These are phyloP conservation scores for Puccinia triticina DNA, from an alignment of 1,284 basidiomycete species.

Conservation along the genomic window DNA sequence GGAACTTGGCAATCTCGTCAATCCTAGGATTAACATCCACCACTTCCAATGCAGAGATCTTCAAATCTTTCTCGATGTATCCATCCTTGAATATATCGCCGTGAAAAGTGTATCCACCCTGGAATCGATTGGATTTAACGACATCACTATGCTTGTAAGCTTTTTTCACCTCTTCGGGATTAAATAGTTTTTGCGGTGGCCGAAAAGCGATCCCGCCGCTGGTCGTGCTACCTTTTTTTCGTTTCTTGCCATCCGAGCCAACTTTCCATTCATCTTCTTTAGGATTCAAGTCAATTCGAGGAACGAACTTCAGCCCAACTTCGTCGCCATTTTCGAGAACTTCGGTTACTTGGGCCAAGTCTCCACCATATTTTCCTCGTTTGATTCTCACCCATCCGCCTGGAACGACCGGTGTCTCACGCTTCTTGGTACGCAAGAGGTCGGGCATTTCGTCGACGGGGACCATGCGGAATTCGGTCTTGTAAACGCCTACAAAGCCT, in stretches of 20 bases:
- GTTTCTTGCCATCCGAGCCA: conserved; percentile 65
- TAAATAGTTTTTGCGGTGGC: conserved; percentile 90
- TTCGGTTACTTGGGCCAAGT: conserved; percentile 93
- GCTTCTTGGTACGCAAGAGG: conserved; percentile 91
- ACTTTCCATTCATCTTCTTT: conserved; percentile 70
- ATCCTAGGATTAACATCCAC: conserved; percentile 94
- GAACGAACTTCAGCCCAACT: conserved; percentile 89
- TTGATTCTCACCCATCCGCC: conserved; percentile 95
- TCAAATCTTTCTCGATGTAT: conserved; percentile 95
- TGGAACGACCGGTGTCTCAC: conserved; percentile 78
- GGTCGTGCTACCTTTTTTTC: conserved; percentile 69
- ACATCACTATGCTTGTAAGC: conserved; percentile 80
- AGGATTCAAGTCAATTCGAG: conserved; percentile 92
- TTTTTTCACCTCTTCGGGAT: conserved; percentile 86
- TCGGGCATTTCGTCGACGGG: conserved; percentile 99
- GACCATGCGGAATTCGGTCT: conserved; percentile 78
- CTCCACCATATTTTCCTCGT: conserved; percentile 89
- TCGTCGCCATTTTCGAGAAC: conserved; percentile 91
- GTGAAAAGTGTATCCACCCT: conserved; percentile 77
- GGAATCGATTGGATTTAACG: conserved; percentile 62
- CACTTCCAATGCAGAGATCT: conserved; percentile 73
- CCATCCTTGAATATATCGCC: conserved; percentile 92
- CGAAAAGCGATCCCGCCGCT: conserved; percentile 66
- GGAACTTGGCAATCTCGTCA: conserved; percentile 90
- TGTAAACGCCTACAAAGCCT: conserved; percentile 89